Base-by-base conservation (phyloP, 2,329 filamentous ascomycete genomes). In the Cladosporium sp. region DNA sequence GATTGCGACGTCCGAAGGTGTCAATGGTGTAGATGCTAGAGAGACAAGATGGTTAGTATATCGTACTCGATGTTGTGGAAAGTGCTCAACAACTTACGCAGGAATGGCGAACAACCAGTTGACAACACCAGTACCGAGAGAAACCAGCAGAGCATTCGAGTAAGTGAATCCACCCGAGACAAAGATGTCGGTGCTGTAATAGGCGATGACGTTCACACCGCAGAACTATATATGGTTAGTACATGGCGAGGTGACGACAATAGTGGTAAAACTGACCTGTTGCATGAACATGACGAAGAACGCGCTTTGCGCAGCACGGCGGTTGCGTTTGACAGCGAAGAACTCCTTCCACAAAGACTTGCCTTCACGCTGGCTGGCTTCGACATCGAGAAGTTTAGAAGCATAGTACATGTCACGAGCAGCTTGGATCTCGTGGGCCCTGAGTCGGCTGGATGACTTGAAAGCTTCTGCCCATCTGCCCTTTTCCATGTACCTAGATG, bases 1-100 rank as follows among this genome's bases (percentile, higher is more conserved):
- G 72, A 53, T 80, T 80, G 11, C 80, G 78, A 3, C 80, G 78
- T 8, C 80, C 80, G 40, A 80, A 80, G 0, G 79, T 77, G 66
- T 78, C 80, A 65, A 82, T 82, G 3, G 78, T 80, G 64, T 77
- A 78, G 44, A 79, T 73, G 28, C 60, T 62, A 18, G 2, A 12
- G 23, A 29, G 23, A 60, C 10, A 50, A 3, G 10, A 16, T 5
- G 52, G 7, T 35, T 6, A 52, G 49, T 8, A 33, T 28, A 53
- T 31, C 5, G n/a, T 29, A 14, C 28, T 2, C 16, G 11, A 23
- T 12, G 14, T 3, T n/a, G 5, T 16, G 40, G 3, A 7, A 6
- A 14, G 11, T 5, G 28, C 5, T 53, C 14, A 3, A 10, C 5
- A 14, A 59, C 62, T 49, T 28, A 65, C 56, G 67, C 66, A 35